Percentiles rank a stretch among this genome's conserved stretches.
These are phyloP conservation scores for Boletus tylopilopsis DNA, from an alignment of 768 basidiomycete species.

Conservation along the genomic window DNA sequence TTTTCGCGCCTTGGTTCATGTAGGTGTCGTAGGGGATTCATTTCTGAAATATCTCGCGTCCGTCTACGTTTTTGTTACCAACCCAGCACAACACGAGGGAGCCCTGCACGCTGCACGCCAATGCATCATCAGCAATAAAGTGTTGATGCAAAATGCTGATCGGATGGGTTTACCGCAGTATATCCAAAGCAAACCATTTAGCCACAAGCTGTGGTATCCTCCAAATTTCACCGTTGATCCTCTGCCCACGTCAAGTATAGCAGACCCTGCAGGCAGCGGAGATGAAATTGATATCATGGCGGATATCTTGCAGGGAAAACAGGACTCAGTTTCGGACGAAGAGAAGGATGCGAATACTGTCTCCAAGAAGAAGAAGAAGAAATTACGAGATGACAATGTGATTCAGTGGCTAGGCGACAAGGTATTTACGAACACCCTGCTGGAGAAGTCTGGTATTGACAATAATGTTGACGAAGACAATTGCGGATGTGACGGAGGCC, in stretches of 20 bases:
- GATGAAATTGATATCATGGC: conserved; percentile 23
- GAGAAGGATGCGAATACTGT: conserved; percentile 3
- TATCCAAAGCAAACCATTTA: conserved; percentile 70
- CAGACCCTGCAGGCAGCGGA: conserved; percentile 28
- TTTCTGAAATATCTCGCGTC: conserved; percentile 79
- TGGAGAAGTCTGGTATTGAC: conserved; percentile 9
- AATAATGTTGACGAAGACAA: conserved; percentile 42
- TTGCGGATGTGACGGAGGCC: conserved; percentile 84
- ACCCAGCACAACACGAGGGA: conserved; percentile 63
- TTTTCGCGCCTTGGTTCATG: conserved; percentile 23
- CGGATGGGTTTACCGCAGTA: conserved; percentile 63
- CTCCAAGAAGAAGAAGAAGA: conserved; percentile 41
- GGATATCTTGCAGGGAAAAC: conserved; percentile 8
- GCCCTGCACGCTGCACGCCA: conserved; percentile 64
- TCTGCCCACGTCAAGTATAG: conserved; percentile 8
- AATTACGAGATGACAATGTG: conserved; percentile 37
- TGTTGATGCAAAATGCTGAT: conserved; percentile 53
- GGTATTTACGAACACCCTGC: conserved; percentile 36
- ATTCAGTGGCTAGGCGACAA: conserved; percentile 73
- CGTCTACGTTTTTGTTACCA: conserved; percentile 67
- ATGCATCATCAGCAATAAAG: conserved; percentile 70
- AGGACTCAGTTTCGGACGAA: conserved; percentile 13
- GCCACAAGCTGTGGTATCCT: conserved; percentile 63
- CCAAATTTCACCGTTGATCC: conserved; percentile 37
- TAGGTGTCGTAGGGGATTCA: conserved; percentile 56